Evolutionary conservation across 208 protist genomes (phyloP).

Genomic region (Balamuthia mandrillaris): DNA sequence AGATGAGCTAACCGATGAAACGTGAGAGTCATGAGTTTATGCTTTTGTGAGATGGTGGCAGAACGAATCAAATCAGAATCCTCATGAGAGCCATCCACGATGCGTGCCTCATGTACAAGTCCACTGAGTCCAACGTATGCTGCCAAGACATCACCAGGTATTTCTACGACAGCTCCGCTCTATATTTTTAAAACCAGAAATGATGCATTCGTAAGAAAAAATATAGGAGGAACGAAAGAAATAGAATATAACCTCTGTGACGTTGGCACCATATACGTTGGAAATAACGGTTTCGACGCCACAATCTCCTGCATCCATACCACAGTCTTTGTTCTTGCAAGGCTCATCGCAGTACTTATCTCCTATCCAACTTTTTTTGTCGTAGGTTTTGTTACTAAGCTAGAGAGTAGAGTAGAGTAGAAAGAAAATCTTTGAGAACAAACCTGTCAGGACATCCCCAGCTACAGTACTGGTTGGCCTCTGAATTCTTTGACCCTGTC

Average conservation of each 20-base stretch:
- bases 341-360: slow-evolving; percentile 69
- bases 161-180: neutral
- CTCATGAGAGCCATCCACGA: slow-evolving; percentile 64
- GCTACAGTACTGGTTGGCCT: too few relatives aligned
- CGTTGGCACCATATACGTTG: neutral
- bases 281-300: slow-evolving; percentile 45
- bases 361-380: slow-evolving; percentile 74
- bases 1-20: slow-evolving; percentile 32
- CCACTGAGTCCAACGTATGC: slow-evolving; percentile 43
- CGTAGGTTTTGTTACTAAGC: slow-evolving; percentile 48
- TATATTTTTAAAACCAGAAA: neutral
- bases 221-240: neutral
- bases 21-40: slow-evolving; percentile 64
- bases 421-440: neutral
- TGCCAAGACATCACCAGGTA: slow-evolving; percentile 19
- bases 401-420: neutral
- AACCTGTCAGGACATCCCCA: too few relatives aligned
- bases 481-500: too few relatives aligned
- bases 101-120: slow-evolving; percentile 28
- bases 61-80: slow-evolving; percentile 60
- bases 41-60: slow-evolving; percentile 67
- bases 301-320: slow-evolving; percentile 76
- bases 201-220: neutral
- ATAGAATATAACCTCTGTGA: neutral
- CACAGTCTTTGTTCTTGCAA: slow-evolving; percentile 56